phyloP scores from a whole-genome alignment of 176 grass and related monocot genomes.

The Triticum aestivum region IWGSC_CS_RefSeq_v2.1 NC_057807.1:567707644-567708143 shows the following conservation, averaged over 20 bases:
- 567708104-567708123: no score
- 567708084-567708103: not conserved
- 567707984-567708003: not conserved
- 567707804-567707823: no score
- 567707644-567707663: not conserved
- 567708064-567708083: not conserved
- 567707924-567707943: not conserved
- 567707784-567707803: no score
- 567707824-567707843: no score
- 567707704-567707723: not conserved
- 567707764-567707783: not conserved
- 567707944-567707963: not conserved
- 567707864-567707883: not conserved
- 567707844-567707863: not conserved
- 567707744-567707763: not conserved
- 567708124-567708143: not conserved
- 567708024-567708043: not conserved
- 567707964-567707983: not conserved
- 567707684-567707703: conserved; percentile 37
- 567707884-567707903: not conserved
- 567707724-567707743: not conserved
- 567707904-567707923: not conserved
- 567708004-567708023: not conserved
- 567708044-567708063: not conserved
- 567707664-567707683: conserved; percentile 23